Percentiles rank a stretch among this genome's conserved stretches.
Evolutionary conservation across 495 filamentous ascomycete genomes (phyloP).

Genomic region (Emericellopsis terricola): DNA sequence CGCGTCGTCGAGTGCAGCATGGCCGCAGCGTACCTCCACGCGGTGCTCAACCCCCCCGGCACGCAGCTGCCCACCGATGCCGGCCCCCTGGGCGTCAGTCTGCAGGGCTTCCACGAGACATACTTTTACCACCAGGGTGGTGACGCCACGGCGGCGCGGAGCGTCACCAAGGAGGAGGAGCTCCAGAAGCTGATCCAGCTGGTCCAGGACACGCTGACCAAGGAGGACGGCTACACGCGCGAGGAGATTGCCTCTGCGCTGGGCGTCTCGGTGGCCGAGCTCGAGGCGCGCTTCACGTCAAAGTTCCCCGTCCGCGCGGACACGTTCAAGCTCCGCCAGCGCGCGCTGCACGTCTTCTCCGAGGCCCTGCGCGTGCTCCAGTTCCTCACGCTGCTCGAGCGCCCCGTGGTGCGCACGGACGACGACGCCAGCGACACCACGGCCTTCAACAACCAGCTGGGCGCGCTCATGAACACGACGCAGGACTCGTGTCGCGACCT

Average conservation of each 20-base stretch:
- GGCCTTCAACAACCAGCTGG: slow-evolving; percentile 49
- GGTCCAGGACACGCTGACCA: slow-evolving; percentile 41
- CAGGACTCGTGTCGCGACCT: slow-evolving; percentile 67
- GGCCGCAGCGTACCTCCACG: slow-evolving; percentile 50
- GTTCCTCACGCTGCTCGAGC: slow-evolving; percentile 55
- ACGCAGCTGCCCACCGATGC: slow-evolving; percentile 55
- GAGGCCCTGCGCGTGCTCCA: slow-evolving; percentile 75
- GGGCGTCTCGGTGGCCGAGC: slow-evolving; percentile 44
- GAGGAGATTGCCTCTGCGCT: slow-evolving; percentile 68
- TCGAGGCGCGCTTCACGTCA: slow-evolving; percentile 58
- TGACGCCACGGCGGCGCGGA: slow-evolving; percentile 13
- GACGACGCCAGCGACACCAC: slow-evolving; percentile 23
- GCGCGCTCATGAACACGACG: slow-evolving; percentile 75
- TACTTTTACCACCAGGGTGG: slow-evolving; percentile 46
- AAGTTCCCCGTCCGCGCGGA: slow-evolving; percentile 78
- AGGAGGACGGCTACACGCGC: slow-evolving; percentile 71
- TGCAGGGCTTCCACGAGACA: slow-evolving; percentile 70
- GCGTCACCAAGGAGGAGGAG: slow-evolving; percentile 41
- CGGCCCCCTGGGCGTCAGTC: slow-evolving; percentile 64
- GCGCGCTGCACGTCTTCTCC: slow-evolving; percentile 75
- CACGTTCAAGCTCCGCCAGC: slow-evolving; percentile 70
- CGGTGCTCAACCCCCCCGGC: slow-evolving; percentile 34
- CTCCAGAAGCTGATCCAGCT: slow-evolving; percentile 50
- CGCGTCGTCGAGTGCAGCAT: slow-evolving; percentile 90
- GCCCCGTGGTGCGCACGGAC: slow-evolving; percentile 16